Conservation (phyloP, 1,139 yeast genomes). For the Candida frijolesensis region DNA sequence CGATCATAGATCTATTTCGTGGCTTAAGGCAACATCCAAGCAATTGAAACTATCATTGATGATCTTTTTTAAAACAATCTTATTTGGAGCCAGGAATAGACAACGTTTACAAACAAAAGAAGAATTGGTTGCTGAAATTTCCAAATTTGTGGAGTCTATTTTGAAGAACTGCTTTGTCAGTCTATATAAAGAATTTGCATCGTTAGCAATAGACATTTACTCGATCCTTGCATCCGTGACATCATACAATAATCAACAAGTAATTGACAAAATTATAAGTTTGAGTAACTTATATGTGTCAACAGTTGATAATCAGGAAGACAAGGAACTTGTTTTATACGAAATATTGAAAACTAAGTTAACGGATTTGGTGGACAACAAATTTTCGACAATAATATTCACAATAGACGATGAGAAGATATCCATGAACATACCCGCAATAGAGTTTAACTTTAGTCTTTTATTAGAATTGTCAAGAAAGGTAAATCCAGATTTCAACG, state of each 20-base stretch:
- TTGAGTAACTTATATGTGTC: constrained; percentile 3
- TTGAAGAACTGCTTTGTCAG: constrained; percentile 32
- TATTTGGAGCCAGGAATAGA: constrained; percentile 18
- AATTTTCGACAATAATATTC: constrained; percentile 24
- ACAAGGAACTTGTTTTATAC: constrained; percentile 14
- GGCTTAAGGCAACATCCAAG: constrained; percentile 66
- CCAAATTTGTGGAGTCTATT: constrained; percentile 26
- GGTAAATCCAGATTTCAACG: constrained; percentile 8
- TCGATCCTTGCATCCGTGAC: constrained; percentile 22
- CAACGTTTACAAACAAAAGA: constrained; percentile 26
- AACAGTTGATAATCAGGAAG: not conserved
- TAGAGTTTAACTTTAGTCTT: constrained; percentile 34
- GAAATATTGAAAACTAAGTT: constrained; percentile 23
- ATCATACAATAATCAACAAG: constrained; percentile 15
- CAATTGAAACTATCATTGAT: constrained; percentile 57
- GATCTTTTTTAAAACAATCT: constrained; percentile 29
- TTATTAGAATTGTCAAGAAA: constrained; percentile 20
- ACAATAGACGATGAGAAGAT: constrained; percentile 40
- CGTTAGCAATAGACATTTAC: constrained; percentile 34
- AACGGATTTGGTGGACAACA: constrained; percentile 27
- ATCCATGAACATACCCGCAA: constrained; percentile 26
- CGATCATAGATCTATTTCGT: constrained; percentile 48
- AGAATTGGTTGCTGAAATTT: constrained; percentile 25
- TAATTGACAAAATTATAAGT: constrained; percentile 7
- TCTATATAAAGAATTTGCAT: constrained; percentile 35